A percentile compares a stretch with the other conserved stretches of the same genome.
Conservation (phyloP, 768 basidiomycete genomes). For the Termitomyces sp. region DNA sequence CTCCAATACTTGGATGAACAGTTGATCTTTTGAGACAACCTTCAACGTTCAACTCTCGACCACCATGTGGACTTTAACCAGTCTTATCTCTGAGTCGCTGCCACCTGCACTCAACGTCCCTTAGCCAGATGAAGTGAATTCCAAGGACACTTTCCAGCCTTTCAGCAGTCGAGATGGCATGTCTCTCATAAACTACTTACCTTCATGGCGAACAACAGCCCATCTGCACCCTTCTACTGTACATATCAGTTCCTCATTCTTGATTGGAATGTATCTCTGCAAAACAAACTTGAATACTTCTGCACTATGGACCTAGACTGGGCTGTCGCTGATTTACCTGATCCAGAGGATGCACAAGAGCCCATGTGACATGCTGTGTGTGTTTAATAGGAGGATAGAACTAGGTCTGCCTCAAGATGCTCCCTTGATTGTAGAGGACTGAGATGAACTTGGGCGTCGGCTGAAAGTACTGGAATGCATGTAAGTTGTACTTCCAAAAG, state of each 20-base stretch:
- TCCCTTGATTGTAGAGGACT: conserved; percentile 27
- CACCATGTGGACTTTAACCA: not conserved
- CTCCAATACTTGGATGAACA: too few relatives aligned
- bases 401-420: conserved; percentile 28
- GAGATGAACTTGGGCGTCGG: conserved; percentile 21
- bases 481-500: too few relatives aligned
- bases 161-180: not conserved
- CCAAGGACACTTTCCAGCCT: not conserved
- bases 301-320: conserved; percentile 6
- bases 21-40: too few relatives aligned
- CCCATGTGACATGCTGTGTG: conserved; percentile 23
- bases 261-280: conserved; percentile 19
- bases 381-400: conserved; percentile 24
- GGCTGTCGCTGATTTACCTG: not conserved
- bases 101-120: not conserved
- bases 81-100: not conserved
- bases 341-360: conserved; percentile 3
- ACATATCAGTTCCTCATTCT: conserved; percentile 29
- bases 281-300: conserved; percentile 31
- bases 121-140: not conserved
- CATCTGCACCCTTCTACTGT: conserved; percentile 28
- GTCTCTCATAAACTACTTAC: not conserved
- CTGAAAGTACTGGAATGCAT: conserved; percentile 24
- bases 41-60: not conserved
- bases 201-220: conserved; percentile 12